phyloP scores from a whole-genome alignment of 2,329 filamentous ascomycete species.

The Penicillium sp. region DNA sequence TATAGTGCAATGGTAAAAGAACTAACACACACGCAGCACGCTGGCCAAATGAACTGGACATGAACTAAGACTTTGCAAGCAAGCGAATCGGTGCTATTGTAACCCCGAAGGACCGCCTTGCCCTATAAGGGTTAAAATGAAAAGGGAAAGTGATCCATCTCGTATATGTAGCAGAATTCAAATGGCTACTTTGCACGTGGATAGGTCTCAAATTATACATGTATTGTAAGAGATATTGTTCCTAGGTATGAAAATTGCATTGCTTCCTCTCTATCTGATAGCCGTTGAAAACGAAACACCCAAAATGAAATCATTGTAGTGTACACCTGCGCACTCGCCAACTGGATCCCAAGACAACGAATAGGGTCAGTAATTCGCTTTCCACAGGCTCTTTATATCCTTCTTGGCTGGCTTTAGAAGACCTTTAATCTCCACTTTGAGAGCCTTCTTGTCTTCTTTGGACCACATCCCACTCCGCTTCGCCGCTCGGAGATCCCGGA shows the following conservation, averaged over 20 bases:
- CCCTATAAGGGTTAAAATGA: too few relatives aligned
- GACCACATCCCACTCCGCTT: conserved; percentile 8
- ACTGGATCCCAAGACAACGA: not conserved
- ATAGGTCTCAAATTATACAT: not conserved
- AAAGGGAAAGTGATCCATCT: too few relatives aligned
- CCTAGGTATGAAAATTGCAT: not conserved
- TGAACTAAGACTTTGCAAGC: too few relatives aligned
- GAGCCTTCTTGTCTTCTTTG: conserved; percentile 7
- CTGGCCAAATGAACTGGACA: too few relatives aligned
- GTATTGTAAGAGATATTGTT: not conserved
- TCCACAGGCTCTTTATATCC: conserved; percentile 6
- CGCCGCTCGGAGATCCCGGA: conserved; percentile 4
- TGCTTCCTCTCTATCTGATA: not conserved
- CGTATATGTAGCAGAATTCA: too few relatives aligned
- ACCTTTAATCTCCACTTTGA: conserved; percentile 7
- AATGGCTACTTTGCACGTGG: not conserved
- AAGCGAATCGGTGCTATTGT: too few relatives aligned
- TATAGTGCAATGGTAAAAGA: too few relatives aligned
- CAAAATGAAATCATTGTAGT: not conserved
- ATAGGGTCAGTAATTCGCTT: not conserved
- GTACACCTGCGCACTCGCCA: not conserved
- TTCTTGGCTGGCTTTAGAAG: conserved; percentile 9
- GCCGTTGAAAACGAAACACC: not conserved
- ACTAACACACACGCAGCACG: too few relatives aligned
- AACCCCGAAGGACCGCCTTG: too few relatives aligned